These are phyloP conservation scores for Marasmius oreades DNA, from an alignment of 1,284 basidiomycete species.

Conservation along the genomic window DNA sequence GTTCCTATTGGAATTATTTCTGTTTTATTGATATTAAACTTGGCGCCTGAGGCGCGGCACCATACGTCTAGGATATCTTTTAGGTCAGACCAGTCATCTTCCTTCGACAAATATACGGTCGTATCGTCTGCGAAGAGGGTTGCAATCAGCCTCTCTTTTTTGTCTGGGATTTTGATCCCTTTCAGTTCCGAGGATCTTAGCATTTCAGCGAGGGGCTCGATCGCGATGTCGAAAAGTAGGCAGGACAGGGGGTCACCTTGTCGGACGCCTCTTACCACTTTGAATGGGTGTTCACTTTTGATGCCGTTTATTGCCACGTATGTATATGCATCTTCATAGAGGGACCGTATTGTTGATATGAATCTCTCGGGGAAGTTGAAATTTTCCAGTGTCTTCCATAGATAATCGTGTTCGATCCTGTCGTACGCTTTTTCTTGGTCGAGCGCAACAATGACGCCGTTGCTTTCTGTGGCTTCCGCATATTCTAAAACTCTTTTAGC, in stretches of 20 bases:
- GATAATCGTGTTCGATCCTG: too few species aligned
- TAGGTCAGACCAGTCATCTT: not conserved
- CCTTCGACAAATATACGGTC: too few species aligned
- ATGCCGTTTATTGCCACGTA: conserved; percentile 20
- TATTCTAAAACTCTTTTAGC: conserved; percentile 16
- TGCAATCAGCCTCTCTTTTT: not conserved
- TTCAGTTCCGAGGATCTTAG: not conserved
- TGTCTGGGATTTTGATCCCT: not conserved
- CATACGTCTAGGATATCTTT: not conserved
- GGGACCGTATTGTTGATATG: conserved; percentile 10
- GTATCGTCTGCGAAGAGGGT: not conserved
- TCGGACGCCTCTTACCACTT: not conserved
- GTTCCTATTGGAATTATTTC: not conserved
- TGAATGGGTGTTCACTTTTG: conserved; percentile 7
- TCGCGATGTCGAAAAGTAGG: too few species aligned
- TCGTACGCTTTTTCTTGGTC: too few species aligned
- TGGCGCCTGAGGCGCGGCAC: not conserved
- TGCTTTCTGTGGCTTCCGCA: conserved; percentile 17
- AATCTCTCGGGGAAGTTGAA: conserved; percentile 13
- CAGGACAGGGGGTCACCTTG: conserved; percentile 26
- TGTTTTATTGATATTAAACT: not conserved
- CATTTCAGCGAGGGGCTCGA: not conserved
- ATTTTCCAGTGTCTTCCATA: conserved; percentile 14
- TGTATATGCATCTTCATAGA: conserved; percentile 20
- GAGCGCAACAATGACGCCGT: conserved; percentile 16